Evolutionary conservation across 495 filamentous ascomycete genomes (phyloP).

Genomic region (Podospora sp.): DNA sequence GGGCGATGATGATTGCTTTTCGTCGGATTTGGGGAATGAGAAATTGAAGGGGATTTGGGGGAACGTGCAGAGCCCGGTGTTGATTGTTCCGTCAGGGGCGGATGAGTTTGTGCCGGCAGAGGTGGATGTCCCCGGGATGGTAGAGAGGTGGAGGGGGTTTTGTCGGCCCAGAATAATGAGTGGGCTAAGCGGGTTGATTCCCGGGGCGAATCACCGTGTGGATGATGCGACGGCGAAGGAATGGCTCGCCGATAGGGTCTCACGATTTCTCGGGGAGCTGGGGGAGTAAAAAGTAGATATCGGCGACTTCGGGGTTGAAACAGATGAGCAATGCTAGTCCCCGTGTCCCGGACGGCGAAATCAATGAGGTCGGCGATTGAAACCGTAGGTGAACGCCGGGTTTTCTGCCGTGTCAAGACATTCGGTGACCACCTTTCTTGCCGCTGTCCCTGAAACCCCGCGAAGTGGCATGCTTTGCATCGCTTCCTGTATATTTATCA

Average conservation of each 20-base stretch:
- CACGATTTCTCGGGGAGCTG: slow-evolving; percentile 40
- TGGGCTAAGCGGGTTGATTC: slow-evolving; percentile 45
- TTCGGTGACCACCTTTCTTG: neutral
- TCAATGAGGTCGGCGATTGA: neutral
- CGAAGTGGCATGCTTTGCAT: neutral
- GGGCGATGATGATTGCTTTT: slow-evolving; percentile 88
- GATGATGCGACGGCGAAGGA: slow-evolving; percentile 39
- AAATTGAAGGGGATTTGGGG: slow-evolving; percentile 66
- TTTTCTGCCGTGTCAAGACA: neutral
- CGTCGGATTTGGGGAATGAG: slow-evolving; percentile 68
- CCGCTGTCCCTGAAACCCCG: neutral
- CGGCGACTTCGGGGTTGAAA: neutral
- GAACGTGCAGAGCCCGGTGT: slow-evolving; percentile 55
- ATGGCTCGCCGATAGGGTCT: slow-evolving; percentile 44
- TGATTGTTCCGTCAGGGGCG: slow-evolving; percentile 67
- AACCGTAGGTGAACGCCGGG: slow-evolving; percentile 16
- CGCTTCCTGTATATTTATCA: neutral
- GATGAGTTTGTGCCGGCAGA: slow-evolving; percentile 70
- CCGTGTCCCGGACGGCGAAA: neutral
- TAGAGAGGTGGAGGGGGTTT: slow-evolving; percentile 61
- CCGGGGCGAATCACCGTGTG: slow-evolving; percentile 47
- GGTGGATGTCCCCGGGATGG: slow-evolving; percentile 66
- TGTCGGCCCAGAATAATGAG: slow-evolving; percentile 44
- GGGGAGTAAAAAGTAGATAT: neutral
- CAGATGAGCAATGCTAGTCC: neutral